Evolutionary conservation across 495 filamentous ascomycete species (phyloP), one percentile per base, ranked within the genome.

Genomic region (Aspergillus ellipticus): DNA sequence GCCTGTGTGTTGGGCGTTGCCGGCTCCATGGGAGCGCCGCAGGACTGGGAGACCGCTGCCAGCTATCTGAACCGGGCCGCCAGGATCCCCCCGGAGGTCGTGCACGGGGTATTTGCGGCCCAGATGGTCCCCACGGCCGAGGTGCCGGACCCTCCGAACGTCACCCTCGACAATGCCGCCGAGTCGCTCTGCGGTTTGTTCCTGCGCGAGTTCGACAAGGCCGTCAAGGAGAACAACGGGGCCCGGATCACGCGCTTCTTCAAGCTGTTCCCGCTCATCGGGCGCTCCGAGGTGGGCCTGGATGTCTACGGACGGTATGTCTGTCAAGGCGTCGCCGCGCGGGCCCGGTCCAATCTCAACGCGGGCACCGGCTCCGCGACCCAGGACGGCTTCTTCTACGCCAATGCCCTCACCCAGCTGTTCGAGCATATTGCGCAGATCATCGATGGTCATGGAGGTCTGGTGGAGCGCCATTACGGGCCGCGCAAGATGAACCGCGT

Each of bases 371-470:
- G 73, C 24, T 79, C 79, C 42, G 86, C 89, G 61, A 77, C 69
- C 33, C 80, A 79, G 43, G 87, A 89, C 42, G 82, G 89, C 11
- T 89, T 93, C 71, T 96, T 96, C 76, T 97, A 96, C 69, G 92
- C 89, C 22, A 95, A 88, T 72, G 87, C 88, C 0, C 75, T 98
- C 52, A 96, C 92, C 4, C 90, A 89, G 66, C 67, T 98, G 37
- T 97, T 98, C 71, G 94, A 97, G 68, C 93, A 98, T 72, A 93
- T 98, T 60, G 94, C 95, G 3, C 88, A 92, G 64, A 96, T 98
- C 59, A 85, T 97, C 26, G 94, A 96, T 64, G 86, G 87, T 9
- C 94, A 98, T 68, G 88, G 92, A 7, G 83, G 82, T 0, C 77
- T 98, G 19, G 91, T 98, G 2, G 93, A 96, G 72, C 84, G 88